These are phyloP conservation scores for Colletotrichum sp. DNA, from an alignment of 2,329 filamentous ascomycete genomes.

Conservation along the genomic window DNA sequence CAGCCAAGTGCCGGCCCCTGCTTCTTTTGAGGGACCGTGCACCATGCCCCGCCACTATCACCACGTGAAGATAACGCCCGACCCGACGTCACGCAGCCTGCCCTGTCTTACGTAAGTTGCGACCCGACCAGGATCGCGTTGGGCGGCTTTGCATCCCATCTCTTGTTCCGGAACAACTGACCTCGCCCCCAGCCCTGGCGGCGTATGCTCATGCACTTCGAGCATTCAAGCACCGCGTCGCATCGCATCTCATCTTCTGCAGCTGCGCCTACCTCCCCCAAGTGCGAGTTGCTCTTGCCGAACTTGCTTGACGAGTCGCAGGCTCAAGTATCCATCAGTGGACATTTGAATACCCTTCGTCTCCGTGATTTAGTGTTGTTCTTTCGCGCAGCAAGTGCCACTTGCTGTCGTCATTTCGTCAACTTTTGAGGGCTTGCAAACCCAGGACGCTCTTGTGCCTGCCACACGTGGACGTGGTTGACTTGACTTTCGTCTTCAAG, in stretches of 20 bases:
- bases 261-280: background rate
- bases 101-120: background rate
- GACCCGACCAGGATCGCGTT: constrained; percentile 8
- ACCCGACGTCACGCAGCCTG: background rate
- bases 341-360: constrained; percentile 3
- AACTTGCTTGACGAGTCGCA: constrained; percentile 5
- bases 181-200: background rate
- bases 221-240: constrained; percentile 1
- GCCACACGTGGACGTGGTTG: background rate
- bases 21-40: background rate
- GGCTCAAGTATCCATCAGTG: background rate
- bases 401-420: constrained; percentile 8
- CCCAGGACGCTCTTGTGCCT: background rate
- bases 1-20: background rate
- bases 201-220: background rate
- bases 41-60: background rate
- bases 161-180: background rate
- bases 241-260: background rate
- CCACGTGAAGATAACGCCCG: constrained; percentile 5
- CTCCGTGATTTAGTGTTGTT: constrained; percentile 6
- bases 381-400: constrained; percentile 4
- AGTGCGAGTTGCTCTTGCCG: constrained; percentile 11
- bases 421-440: background rate
- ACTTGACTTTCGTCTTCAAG: constrained; percentile 1
- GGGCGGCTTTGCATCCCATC: background rate